Percentiles rank a stretch among this genome's conserved stretches.
Evolutionary conservation across 1,139 yeast species (phyloP).

Genomic region (Diutina mesorugosa): DNA sequence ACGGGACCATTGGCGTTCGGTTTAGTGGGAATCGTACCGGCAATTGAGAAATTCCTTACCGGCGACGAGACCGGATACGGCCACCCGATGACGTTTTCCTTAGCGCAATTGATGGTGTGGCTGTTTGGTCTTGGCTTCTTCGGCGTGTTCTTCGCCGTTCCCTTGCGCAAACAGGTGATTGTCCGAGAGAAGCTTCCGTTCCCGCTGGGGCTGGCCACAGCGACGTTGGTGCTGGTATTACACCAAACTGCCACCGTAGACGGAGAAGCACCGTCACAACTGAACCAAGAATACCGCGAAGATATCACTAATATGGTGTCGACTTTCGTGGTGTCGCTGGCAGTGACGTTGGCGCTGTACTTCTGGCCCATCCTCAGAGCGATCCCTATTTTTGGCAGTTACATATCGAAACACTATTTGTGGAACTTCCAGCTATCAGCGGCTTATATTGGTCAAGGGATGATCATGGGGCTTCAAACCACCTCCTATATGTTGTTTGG

Average conservation of each 20-base stretch:
- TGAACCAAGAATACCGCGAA: conserved; percentile 21
- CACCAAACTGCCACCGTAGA: conserved; percentile 53
- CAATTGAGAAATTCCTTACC: conserved; percentile 78
- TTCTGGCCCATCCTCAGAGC: conserved; percentile 57
- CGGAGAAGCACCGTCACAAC: conserved; percentile 14
- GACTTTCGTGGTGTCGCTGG: conserved; percentile 61
- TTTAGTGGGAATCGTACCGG: conserved; percentile 92
- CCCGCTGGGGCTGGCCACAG: conserved; percentile 95
- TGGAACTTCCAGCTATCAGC: conserved; percentile 96
- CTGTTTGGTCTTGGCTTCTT: conserved; percentile 77
- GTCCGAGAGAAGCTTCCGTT: conserved; percentile 76
- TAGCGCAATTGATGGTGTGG: conserved; percentile 60
- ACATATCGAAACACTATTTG: conserved; percentile 51
- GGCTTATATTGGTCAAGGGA: conserved; percentile 95
- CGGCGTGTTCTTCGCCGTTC: conserved; percentile 92
- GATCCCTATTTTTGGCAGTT: conserved; percentile 64
- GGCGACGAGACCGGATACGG: conserved; percentile 64
- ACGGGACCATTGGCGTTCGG: conserved; percentile 96
- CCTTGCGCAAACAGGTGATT: conserved; percentile 74
- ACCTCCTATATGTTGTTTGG: conserved; percentile 88
- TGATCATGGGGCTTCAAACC: conserved; percentile 91
- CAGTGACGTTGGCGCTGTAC: conserved; percentile 59
- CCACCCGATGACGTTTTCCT: conserved; percentile 21
- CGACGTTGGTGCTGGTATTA: conserved; percentile 77
- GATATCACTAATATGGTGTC: conserved; percentile 44